Evolutionary conservation across 2,329 filamentous ascomycete genomes (phyloP).

Genomic region (Eutypa lata): DNA sequence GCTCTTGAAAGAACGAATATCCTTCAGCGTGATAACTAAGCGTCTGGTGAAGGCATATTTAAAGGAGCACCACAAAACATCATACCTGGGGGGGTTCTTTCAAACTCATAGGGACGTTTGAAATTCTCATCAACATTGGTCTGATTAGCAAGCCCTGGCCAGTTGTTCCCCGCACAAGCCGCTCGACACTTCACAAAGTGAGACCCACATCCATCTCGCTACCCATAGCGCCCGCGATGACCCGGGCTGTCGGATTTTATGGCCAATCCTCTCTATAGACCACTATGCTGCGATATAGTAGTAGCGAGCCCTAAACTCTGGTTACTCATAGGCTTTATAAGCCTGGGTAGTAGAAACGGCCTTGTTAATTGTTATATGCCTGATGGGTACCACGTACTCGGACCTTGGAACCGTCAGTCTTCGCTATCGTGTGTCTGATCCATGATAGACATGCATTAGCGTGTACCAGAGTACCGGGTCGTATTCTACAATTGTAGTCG

Average conservation of each 20-base stretch:
- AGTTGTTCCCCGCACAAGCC: background rate
- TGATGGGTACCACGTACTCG: background rate
- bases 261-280: background rate
- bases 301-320: background rate
- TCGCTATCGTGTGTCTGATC: slow-evolving; percentile 24
- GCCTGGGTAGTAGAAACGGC: background rate
- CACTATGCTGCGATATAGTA: background rate
- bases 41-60: background rate
- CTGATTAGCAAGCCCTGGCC: background rate
- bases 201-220: background rate
- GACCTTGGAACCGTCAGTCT: slow-evolving; percentile 3
- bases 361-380: background rate
- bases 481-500: slow-evolving; percentile 20
- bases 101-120: background rate
- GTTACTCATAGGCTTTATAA: background rate
- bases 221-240: background rate
- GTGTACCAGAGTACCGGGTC: slow-evolving; percentile 33
- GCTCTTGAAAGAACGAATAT: background rate
- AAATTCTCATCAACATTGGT: background rate
- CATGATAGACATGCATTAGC: slow-evolving; percentile 31
- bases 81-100: background rate
- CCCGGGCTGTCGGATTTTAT: background rate
- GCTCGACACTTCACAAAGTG: background rate
- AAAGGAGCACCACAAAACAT: background rate
- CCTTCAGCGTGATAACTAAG: background rate